Evolutionary conservation across 2,329 filamentous ascomycete species (phyloP), one percentile per base, ranked within the genome.

Genomic region (Fusarium luffae): DNA sequence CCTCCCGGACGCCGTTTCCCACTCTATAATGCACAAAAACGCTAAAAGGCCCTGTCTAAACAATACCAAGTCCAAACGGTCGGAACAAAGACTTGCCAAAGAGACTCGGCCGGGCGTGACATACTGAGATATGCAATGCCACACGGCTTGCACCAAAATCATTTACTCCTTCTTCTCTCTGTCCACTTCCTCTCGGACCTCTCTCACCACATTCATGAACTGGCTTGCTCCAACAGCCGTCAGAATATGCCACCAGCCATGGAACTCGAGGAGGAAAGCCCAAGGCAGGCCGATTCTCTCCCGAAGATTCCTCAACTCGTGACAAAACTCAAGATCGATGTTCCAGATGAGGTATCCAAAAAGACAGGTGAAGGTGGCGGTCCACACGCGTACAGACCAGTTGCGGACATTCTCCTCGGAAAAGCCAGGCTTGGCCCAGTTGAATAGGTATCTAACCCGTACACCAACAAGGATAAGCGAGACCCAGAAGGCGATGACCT

Each of bases 181-280:
- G 11, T 47, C 56, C 34, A 66, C 64, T 44, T 75, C 73, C 8
- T 67, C 67, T 3, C 69, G 71, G 14, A 77, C 64, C n/a, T 78
- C 76, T 46, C 77, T 69, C 37, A 65, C 66, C 21, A 78, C 72
- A 4, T 71, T 62, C 76, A 83, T 83, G 44, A 80, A 81, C 48
- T 75, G 73, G 25, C 81, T 82, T 7, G 87, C 86, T 1, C 85
- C 84, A 21, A 87, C 78, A 0, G 86, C 88, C 0, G 88, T 90
- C 27, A 89, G 77, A 18, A 90, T 77, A 70, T 90, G 88, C 88
- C 88, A 90, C 88, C 87, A 90, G 2, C 87, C 88, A 71, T 90
- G 88, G 16, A 89, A 72, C 77, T 90, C 88, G 7, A 90, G 74
- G 1, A 86, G 34, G 75, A 85, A 88, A 3, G 83, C 85, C 82